These are phyloP conservation scores for Ceratocystis variospora DNA, from an alignment of 2,329 filamentous ascomycete genomes.

Conservation along the genomic window DNA sequence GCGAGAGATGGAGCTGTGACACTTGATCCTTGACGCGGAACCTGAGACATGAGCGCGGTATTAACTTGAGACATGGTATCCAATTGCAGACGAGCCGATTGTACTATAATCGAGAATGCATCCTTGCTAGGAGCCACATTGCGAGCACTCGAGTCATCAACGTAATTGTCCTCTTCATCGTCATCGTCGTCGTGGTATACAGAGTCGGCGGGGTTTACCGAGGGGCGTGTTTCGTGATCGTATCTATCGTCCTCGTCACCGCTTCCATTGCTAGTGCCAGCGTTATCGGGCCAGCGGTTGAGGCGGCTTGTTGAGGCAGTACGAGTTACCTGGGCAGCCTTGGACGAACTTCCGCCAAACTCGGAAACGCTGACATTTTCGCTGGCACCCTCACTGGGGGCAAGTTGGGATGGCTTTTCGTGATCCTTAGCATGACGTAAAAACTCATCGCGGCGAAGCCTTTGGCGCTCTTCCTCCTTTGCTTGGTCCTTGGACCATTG, in stretches of 20 bases:
- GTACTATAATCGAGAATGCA: constrained; percentile 91
- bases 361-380: constrained; percentile 41
- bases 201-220: constrained; percentile 27
- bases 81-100: constrained; percentile 83
- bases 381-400: constrained; percentile 35
- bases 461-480: constrained; percentile 71
- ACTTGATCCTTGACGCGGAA: constrained; percentile 7
- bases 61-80: constrained; percentile 81
- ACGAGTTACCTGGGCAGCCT: constrained; percentile 23
- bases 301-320: constrained; percentile 14
- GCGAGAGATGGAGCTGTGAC: constrained; percentile 36
- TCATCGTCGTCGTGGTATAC: constrained; percentile 39
- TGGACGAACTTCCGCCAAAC: constrained; percentile 13
- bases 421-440: constrained; percentile 71
- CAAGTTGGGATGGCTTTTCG: constrained; percentile 36
- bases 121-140: constrained; percentile 71
- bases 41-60: constrained; percentile 62
- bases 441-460: constrained; percentile 58
- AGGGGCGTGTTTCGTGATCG: constrained; percentile 31
- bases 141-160: constrained; percentile 58
- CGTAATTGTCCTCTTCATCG: constrained; percentile 66
- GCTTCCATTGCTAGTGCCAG: constrained; percentile 30
- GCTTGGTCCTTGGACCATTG: constrained; percentile 97
- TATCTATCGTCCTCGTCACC: constrained; percentile 38
- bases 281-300: constrained; percentile 26